A percentile compares a stretch with the other conserved stretches of the same genome.
Conservation (phyloP, 805 yeast species). For the Komagataella kurtzmanii region DNA sequence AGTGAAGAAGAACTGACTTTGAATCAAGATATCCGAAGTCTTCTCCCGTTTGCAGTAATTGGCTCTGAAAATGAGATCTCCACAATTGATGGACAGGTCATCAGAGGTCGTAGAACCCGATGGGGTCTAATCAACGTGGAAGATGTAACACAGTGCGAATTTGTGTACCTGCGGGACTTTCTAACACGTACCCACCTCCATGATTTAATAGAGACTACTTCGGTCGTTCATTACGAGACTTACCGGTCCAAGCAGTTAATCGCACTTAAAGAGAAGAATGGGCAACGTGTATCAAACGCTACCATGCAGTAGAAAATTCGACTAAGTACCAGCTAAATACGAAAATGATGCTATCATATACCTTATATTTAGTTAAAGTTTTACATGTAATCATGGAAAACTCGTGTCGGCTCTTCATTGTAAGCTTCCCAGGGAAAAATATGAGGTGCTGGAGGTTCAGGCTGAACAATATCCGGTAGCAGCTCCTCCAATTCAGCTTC, state of each 20-base stretch:
- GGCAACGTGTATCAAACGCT: constrained; percentile 18
- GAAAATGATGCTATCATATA: background rate
- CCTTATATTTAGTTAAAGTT: background rate
- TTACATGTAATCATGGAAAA: background rate
- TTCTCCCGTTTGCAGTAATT: constrained; percentile 88
- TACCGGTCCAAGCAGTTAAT: constrained; percentile 90
- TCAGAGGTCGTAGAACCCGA: constrained; percentile 83
- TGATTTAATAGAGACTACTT: constrained; percentile 88
- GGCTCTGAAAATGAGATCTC: constrained; percentile 73
- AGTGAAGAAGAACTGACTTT: constrained; percentile 62
- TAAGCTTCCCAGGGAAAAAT: constrained; percentile 22
- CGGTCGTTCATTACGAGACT: constrained; percentile 77
- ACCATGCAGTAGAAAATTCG: background rate
- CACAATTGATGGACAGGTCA: constrained; percentile 60
- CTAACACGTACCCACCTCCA: constrained; percentile 91
- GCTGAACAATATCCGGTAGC: constrained; percentile 4
- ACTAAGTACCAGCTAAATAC: background rate
- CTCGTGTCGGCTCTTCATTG: background rate
- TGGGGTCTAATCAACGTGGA: constrained; percentile 94
- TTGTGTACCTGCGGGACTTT: constrained; percentile 86
- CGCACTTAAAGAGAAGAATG: constrained; percentile 74
- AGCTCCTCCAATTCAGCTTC: background rate
- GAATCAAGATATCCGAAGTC: constrained; percentile 58
- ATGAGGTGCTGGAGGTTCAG: constrained; percentile 14
- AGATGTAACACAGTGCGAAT: constrained; percentile 92